A percentile compares a stretch with the other conserved stretches of the same genome.
phyloP scores from a whole-genome alignment of 2,329 filamentous ascomycete genomes.

The Penicillium sp. region DNA sequence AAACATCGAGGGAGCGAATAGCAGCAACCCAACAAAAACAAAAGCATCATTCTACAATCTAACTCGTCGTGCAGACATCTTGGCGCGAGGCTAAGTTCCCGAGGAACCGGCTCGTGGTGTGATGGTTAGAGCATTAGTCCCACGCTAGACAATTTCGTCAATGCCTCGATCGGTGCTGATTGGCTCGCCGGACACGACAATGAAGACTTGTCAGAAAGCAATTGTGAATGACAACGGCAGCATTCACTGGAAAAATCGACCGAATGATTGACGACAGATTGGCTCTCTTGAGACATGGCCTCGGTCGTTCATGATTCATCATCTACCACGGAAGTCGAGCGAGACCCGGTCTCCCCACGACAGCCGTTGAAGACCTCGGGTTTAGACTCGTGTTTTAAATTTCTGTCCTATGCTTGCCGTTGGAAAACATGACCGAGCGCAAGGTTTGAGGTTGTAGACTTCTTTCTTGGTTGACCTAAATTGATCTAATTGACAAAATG shows the following conservation, averaged over 20 bases:
- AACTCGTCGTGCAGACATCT: neutral
- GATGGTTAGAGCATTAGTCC: constrained; percentile 17
- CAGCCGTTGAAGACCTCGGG: neutral
- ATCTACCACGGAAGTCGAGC: neutral
- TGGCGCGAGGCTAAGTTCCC: constrained; percentile 15
- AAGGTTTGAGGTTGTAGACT: neutral
- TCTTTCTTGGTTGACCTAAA: neutral
- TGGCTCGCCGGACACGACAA: neutral
- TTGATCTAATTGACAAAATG: neutral
- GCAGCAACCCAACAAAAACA: neutral
- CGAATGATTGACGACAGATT: neutral
- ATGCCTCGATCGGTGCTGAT: constrained; percentile 6
- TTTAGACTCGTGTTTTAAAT: neutral
- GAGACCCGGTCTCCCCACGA: neutral
- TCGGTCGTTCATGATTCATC: neutral
- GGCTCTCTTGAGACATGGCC: neutral
- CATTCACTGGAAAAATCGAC: neutral
- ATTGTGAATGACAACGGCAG: neutral
- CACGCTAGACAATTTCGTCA: constrained; percentile 5
- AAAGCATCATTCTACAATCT: neutral
- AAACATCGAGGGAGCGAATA: neutral
- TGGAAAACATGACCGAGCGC: neutral
- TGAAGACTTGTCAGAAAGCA: neutral
- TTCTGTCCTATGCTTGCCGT: too few species aligned
- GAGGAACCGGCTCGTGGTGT: constrained; percentile 15